Evolutionary conservation across 306 rosid species (phyloP), one percentile per base, ranked within the genome.

Genomic region (Prunus padus): DNA sequence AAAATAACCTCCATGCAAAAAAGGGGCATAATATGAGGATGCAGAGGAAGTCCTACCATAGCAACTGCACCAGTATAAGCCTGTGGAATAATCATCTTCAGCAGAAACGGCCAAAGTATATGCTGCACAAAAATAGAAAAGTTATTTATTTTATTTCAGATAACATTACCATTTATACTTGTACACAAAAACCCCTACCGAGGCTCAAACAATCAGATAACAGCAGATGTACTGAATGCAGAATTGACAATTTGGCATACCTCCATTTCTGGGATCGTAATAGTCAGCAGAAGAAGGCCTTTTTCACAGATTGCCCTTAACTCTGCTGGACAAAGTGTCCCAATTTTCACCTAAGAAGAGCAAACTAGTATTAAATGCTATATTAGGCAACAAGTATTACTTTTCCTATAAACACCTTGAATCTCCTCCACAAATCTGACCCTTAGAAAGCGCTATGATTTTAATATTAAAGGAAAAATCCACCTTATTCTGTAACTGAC

Each of bases 181-280:
- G 50, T 44, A 40, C 44, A 19, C 79, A 59, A 60, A 80, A 71
- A 33, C 73, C 67, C 28, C 51, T 52, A 8, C 25, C 66, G 79
- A 76, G 55, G 37, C 22, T 8, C 40, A 33, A 40, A 55, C 18
- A 31, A 68, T 30, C 44, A 8, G 59, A 42, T 6, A 45, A 44
- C 19, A 6, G 23, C 15, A 47, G 14, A 47, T 26, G 59, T 68
- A 23, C 59, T 57, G 45, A 55, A 75, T 8, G 44, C 61, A 64
- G 74, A 65, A 73, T n/a, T n/a, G 30, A 57, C 47, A 26, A 71
- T 51, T 52, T 62, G 54, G 65, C 33, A 79, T 84, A 89, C 98
- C 98, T 94, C 98, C 98, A 94, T 94, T 85, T 94, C 98, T 83
- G 98, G 98, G 80, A 92, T 87, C 0, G 97, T 94, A 55, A 94